A percentile compares a stretch with the other conserved stretches of the same genome.
Evolutionary conservation across 495 filamentous ascomycete genomes (phyloP).

Genomic region (Penicillium steckii): DNA sequence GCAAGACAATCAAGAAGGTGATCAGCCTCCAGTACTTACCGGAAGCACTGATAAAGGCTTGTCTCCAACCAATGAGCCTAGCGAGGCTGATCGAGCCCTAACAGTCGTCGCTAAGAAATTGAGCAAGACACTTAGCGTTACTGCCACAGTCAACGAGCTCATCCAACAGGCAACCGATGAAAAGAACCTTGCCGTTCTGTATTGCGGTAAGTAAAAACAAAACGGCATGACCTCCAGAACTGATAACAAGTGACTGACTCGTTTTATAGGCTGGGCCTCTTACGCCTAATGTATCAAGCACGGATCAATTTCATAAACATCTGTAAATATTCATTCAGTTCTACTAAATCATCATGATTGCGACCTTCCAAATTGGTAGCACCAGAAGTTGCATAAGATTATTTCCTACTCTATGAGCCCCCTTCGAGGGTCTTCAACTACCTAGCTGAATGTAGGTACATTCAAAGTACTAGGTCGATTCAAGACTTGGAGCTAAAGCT

Average conservation of each 20-base stretch:
- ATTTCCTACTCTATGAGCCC: no score
- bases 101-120: conserved; percentile 94
- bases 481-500: no score
- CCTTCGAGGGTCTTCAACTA: no score
- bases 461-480: no score
- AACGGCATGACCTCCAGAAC: neutral
- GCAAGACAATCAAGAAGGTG: conserved; percentile 61
- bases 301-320: neutral
- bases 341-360: no score
- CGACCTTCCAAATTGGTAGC: no score
- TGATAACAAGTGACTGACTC: conserved; percentile 13
- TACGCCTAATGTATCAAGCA: conserved; percentile 48
- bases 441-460: no score
- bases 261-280: conserved; percentile 59
- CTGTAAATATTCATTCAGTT: neutral
- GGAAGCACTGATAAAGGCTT: conserved; percentile 34
- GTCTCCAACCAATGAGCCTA: conserved; percentile 66
- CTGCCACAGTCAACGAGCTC: conserved; percentile 92
- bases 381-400: no score
- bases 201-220: conserved; percentile 63
- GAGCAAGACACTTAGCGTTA: conserved; percentile 87
- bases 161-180: conserved; percentile 96
- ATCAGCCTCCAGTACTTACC: conserved; percentile 34
- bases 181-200: conserved; percentile 87
- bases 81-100: conserved; percentile 88